Base-by-base conservation (phyloP, 148 eudicot species). In the Silene conica region DNA sequence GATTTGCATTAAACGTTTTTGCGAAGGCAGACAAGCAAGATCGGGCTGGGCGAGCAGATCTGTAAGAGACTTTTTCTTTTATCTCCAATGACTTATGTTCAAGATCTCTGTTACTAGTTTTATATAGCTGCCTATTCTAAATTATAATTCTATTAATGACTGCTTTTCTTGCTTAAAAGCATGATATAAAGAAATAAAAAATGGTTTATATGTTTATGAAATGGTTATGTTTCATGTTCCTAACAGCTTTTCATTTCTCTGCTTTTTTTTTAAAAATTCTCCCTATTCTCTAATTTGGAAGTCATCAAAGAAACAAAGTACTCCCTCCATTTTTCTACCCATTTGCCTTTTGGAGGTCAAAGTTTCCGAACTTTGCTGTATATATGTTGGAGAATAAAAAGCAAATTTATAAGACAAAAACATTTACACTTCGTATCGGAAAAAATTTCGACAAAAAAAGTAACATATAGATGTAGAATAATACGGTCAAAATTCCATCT, bases 1-100 rank as follows among this genome's bases (percentile, higher is more conserved):
- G 98, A 54, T 93, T 93, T 83, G 89, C 96, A 34, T 82, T 81
- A 77, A 91, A 85, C 69, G 95, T 91, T 48, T 93, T 93, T 75
- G 81, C 87, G 1, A 94, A 89, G 84, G 97, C 98, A 70, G 97
- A 94, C 83, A 94, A 94, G 87, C 98, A 94, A 85, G 97, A 94
- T 80, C 83, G 98, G 60, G 98, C 95, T 26, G 98, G 97, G n/a
- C 87, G 91, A 79, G 90, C 95, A 71, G 92, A 91, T 82, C 66
- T 91, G 98, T 94, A 89, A 62, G 88, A 50, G 66, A 19, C 48
- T 69, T 61, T 50, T 69, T 21, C 21, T 4, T 31, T 31, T 26
- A 34, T 34, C 41, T 34, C 43, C 8, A 38, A 6, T 38, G 8
- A 34, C 50, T 20, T 38, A 14, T 45, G 21, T 8, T 45, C 25